Base-by-base conservation (phyloP, 2,329 filamentous ascomycete genomes). In the Sarocladium strictum region DNA sequence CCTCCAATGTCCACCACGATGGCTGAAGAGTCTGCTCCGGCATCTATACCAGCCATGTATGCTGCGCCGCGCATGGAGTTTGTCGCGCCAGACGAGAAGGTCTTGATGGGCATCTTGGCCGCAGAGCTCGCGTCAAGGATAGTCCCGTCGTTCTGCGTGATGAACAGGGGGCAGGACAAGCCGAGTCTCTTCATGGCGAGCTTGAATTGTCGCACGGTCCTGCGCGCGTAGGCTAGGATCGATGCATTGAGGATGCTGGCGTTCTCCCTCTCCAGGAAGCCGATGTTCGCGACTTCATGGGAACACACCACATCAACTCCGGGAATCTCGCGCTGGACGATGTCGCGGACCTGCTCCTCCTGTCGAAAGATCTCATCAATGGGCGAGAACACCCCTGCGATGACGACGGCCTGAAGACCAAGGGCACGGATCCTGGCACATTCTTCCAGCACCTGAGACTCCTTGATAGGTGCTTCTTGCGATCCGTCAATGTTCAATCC, bases 1-100 rank as follows among this genome's bases (percentile, higher is more conserved):
- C 81, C 81, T 7, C 82, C 81, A 26, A 85, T 75, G 59, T 85
- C 81, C 2, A 83, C 73, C 0, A 83, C 79, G 41, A 83, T 59
- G 1, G 72, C 50, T 35, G 43, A 47, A 3, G 43, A 47, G 24
- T 47, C 23, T 7, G 23, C 43, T 27, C 43, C 43, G 15, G 43
- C 21, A 17, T 47, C 43, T 12, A 47, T 47, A 29, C 43, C 43
- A 11, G 64, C 62, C 24, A 82, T 64, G 55, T 77, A 78, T 1
- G 77, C 77, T 2, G 75, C 76, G 3, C 76, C 76, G 37, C 71
- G 69, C 59, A 77, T 72, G n/a, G 73, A 76, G 57, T 79, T 79
- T 0, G 76, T 78, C 1, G 76, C 70, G 1, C 76, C 76, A 11
- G 71, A 75, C 3, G 72, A 72, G 58, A 80, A 80, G 0, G 74